Evolutionary conservation across 192 early-diverging fungal genomes (phyloP).

Genomic region (Powellomyces hirtus): DNA sequence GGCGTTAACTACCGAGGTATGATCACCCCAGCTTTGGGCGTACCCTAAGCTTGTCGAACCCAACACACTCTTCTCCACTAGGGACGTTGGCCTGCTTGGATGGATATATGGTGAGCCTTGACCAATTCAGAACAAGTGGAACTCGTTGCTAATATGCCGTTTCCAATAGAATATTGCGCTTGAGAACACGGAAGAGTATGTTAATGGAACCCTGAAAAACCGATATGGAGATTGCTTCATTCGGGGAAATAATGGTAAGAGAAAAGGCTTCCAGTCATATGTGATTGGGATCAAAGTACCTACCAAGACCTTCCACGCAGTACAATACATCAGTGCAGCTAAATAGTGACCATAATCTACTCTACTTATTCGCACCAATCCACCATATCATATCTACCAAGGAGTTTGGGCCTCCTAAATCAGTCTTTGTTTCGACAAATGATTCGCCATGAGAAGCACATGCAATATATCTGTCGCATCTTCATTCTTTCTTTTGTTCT

Average conservation of each 20-base stretch:
- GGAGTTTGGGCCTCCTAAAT: too few species aligned
- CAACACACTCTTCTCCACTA: slow-evolving; percentile 27
- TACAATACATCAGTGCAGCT: slow-evolving; percentile 27
- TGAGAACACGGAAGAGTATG: slow-evolving; percentile 94
- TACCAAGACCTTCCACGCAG: neutral
- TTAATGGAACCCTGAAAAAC: slow-evolving; percentile 90
- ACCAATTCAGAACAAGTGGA: neutral
- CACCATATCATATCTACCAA: too few species aligned
- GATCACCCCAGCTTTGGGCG: neutral
- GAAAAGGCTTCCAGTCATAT: neutral
- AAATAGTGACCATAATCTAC: neutral
- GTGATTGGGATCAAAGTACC: neutral
- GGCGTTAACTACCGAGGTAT: slow-evolving; percentile 93
- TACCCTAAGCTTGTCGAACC: too few species aligned
- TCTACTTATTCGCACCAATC: too few species aligned
- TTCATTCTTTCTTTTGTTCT: too few species aligned
- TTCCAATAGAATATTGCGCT: slow-evolving; percentile 82
- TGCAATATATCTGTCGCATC: too few species aligned
- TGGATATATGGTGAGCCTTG: slow-evolving; percentile 60
- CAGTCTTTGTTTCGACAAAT: too few species aligned
- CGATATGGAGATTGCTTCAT: slow-evolving; percentile 95
- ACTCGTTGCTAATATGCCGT: neutral
- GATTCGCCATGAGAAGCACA: too few species aligned
- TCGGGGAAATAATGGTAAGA: slow-evolving; percentile 91
- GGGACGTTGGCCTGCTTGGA: slow-evolving; percentile 88